Evolutionary conservation across 2,329 filamentous ascomycete species (phyloP).

Genomic region (Diaporthe sp.): DNA sequence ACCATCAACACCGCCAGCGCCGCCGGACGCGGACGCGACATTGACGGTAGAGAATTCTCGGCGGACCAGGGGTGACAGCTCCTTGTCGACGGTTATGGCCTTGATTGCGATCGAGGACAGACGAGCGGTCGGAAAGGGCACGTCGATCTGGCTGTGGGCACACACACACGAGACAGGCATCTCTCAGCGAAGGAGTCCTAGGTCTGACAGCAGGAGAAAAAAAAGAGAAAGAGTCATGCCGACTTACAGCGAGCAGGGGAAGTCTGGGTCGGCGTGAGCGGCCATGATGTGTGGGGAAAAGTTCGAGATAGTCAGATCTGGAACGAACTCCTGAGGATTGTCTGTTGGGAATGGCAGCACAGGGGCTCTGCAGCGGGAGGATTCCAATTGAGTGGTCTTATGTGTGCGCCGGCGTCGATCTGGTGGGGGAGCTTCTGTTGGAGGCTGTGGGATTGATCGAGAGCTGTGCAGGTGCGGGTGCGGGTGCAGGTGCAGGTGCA

Average conservation of each 20-base stretch:
- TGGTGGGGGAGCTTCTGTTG: neutral
- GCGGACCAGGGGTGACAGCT: slow-evolving; percentile 77
- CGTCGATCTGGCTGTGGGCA: slow-evolving; percentile 73
- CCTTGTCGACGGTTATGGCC: slow-evolving; percentile 86
- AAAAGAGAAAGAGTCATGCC: neutral
- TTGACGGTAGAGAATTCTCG: slow-evolving; percentile 42
- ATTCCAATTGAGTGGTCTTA: slow-evolving; percentile 3
- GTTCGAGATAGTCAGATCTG: slow-evolving; percentile 18
- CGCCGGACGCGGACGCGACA: neutral
- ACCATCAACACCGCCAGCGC: neutral
- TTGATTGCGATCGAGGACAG: slow-evolving; percentile 82
- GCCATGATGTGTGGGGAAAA: slow-evolving; percentile 52
- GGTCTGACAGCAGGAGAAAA: neutral
- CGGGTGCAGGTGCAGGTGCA: neutral
- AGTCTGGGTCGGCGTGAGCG: slow-evolving; percentile 59
- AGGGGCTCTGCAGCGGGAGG: slow-evolving; percentile 6
- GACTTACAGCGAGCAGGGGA: slow-evolving; percentile 75
- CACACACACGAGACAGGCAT: slow-evolving; percentile 25
- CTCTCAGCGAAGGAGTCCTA: slow-evolving; percentile 21
- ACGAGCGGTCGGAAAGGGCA: slow-evolving; percentile 85
- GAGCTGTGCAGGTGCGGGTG: neutral
- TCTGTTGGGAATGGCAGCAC: slow-evolving; percentile 2
- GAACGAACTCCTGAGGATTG: neutral
- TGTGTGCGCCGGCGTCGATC: neutral
- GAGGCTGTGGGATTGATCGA: neutral